Conservation (phyloP, 2,329 filamentous ascomycete genomes). For the Aspergillus clavatus region DNA sequence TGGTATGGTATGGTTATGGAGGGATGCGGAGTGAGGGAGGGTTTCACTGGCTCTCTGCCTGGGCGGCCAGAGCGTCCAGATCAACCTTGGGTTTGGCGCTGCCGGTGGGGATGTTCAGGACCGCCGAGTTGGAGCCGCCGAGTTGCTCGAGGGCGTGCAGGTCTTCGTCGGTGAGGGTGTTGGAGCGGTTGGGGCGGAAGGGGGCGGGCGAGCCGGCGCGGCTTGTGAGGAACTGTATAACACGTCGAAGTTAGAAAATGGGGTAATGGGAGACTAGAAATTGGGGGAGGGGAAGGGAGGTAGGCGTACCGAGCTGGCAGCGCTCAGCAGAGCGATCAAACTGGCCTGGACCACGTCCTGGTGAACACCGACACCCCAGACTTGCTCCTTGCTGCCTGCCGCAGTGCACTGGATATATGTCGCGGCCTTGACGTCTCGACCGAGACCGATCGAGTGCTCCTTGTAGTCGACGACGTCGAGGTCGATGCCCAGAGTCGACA, state of each 20-base stretch:
- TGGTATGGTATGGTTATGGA: no score
- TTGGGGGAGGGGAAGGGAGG: conserved; percentile 1
- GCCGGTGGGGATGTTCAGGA: conserved; percentile 19
- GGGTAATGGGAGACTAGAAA: conserved; percentile 1
- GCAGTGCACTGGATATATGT: conserved; percentile 88
- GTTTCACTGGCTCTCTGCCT: conserved; percentile 30
- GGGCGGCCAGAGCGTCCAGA: conserved; percentile 35
- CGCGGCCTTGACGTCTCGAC: conserved; percentile 82
- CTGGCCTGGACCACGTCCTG: conserved; percentile 88
- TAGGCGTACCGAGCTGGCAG: conserved; percentile 78
- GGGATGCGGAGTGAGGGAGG: no score
- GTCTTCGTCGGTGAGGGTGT: conserved; percentile 45
- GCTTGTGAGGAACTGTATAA: conserved; percentile 63
- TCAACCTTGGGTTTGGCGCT: conserved; percentile 31
- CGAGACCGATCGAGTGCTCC: conserved; percentile 84
- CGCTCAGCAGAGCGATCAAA: conserved; percentile 77
- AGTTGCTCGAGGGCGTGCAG: conserved; percentile 42
- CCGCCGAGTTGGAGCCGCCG: conserved; percentile 21
- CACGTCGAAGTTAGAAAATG: conserved; percentile 2
- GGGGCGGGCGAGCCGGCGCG: conserved; percentile 64
- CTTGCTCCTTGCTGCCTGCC: conserved; percentile 54
- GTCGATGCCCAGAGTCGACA: conserved; percentile 73
- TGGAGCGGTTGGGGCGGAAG: conserved; percentile 54
- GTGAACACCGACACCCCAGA: conserved; percentile 57
- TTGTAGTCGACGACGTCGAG: conserved; percentile 93